Base-by-base conservation (phyloP, 345 rosid genomes). In the Euphorbia tirucalli region DNA sequence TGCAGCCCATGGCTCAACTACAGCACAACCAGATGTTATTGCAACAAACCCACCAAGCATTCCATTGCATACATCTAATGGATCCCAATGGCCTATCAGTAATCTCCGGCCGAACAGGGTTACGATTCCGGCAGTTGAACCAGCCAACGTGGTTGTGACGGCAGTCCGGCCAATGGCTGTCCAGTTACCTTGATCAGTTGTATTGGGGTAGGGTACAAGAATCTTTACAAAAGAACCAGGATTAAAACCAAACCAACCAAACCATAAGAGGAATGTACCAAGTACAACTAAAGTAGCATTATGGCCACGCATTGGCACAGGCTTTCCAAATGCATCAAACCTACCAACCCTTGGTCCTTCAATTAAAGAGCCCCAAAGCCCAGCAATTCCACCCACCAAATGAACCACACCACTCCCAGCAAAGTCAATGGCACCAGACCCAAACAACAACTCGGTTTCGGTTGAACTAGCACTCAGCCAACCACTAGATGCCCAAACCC, bases 1-100 rank as follows among this genome's bases (percentile, higher is more conserved):
- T 19, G 94, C 91, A 0, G 91, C 89, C 93, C 91, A 84, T 11
- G 91, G 91, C 69, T 89, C 91, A 1, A 85, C 93, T 39, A 84
- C 93, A 1, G 91, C 71, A 67, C 89, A 89, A 5, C 87, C 94
- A 0, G 91, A 84, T 1, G 94, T 80, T 61, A 89, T 87, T 1
- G 91, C 89, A 0, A 84, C 86, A 54, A 89, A 84, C 60, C 90
- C 91, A 0, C 85, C 87, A 15, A 85, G 82, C 68, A 85, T 63
- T 11, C 91, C 87, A 28, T 87, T 85, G 81, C 91, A 87, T 13
- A 79, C 90, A 65, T 85, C 90, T 31, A 84, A 71, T 28, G 88
- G 85, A n/a, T 87, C 87, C 91, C 91, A 87, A 44, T 79, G 87
- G 61, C 88, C 90, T 4, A 81, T 77, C 5, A 89, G 72, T 22